These are phyloP conservation scores for Fusarium subglutinans DNA, from an alignment of 2,329 filamentous ascomycete genomes.

Conservation along the genomic window DNA sequence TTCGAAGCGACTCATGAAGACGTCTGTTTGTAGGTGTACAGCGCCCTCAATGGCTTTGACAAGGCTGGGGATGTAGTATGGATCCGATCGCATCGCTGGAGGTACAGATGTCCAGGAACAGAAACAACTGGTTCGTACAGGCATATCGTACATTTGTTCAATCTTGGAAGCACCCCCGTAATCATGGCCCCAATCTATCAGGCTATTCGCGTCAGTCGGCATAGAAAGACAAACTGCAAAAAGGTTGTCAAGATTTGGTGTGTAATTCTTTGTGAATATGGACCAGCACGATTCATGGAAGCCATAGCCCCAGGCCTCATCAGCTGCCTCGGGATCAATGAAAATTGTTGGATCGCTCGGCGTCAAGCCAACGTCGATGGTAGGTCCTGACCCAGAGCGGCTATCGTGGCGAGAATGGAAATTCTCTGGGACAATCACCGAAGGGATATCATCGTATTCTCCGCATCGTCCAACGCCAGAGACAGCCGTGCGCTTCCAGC, in stretches of 20 bases:
- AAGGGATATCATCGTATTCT: neutral
- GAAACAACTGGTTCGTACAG: neutral
- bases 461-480: neutral
- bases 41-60: accelerated
- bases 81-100: neutral
- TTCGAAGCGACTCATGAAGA: neutral
- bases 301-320: conserved; percentile 14
- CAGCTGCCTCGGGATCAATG: accelerated
- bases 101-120: neutral
- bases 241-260: neutral
- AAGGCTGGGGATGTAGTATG: accelerated
- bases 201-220: neutral
- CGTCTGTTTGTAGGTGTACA: neutral
- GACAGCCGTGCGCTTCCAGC: neutral
- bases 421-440: neutral
- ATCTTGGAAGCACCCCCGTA: neutral
- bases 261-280: neutral
- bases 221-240: conserved; percentile 16
- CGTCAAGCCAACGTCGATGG: neutral
- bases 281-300: conserved; percentile 19
- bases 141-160: neutral
- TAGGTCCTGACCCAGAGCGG: accelerated
- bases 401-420: neutral
- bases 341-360: accelerated
- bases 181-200: conserved; percentile 24